These are phyloP conservation scores for Casuarina equisetifolia DNA, from an alignment of 306 rosid genomes.

Conservation along the genomic window DNA sequence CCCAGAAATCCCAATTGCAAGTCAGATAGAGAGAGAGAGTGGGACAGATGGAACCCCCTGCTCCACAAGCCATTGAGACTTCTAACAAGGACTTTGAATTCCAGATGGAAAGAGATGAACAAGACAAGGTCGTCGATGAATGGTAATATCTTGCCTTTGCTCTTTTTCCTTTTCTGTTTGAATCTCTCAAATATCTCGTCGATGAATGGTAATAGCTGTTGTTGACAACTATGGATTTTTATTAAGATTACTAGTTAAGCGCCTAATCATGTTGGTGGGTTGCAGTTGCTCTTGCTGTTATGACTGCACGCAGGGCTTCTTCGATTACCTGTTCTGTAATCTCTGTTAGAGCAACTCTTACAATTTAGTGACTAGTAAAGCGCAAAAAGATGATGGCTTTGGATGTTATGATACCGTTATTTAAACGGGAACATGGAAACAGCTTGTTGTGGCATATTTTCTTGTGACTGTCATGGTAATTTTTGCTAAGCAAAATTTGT, in stretches of 20 bases:
- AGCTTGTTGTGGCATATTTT: not conserved
- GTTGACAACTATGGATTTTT: not conserved
- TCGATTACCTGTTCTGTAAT: slow-evolving; percentile 58
- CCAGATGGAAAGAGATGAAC: slow-evolving; percentile 36
- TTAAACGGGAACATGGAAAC: not conserved
- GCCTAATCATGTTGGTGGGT: not conserved
- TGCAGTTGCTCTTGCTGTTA: slow-evolving; percentile 74
- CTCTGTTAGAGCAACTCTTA: slow-evolving; percentile 29
- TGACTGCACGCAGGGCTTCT: slow-evolving; percentile 46
- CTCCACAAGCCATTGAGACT: slow-evolving; percentile 57
- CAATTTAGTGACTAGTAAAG: not conserved
- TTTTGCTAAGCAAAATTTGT: not conserved
- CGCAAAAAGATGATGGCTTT: too few relatives aligned
- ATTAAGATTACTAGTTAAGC: not conserved
- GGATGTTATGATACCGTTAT: too few relatives aligned
- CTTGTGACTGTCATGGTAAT: not conserved
- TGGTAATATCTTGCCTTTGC: slow-evolving; percentile 37
- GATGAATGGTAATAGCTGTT: too few relatives aligned
- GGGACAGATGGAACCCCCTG: slow-evolving; percentile 64
- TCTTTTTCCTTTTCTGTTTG: not conserved
- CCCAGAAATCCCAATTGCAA: not conserved
- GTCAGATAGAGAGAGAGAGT: slow-evolving; percentile 16
- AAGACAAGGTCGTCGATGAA: slow-evolving; percentile 48
- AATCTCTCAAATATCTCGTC: not conserved
- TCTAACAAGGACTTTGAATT: slow-evolving; percentile 28